Base-by-base conservation (phyloP, 805 yeast genomes). In the Naumovozyma castellii region DNA sequence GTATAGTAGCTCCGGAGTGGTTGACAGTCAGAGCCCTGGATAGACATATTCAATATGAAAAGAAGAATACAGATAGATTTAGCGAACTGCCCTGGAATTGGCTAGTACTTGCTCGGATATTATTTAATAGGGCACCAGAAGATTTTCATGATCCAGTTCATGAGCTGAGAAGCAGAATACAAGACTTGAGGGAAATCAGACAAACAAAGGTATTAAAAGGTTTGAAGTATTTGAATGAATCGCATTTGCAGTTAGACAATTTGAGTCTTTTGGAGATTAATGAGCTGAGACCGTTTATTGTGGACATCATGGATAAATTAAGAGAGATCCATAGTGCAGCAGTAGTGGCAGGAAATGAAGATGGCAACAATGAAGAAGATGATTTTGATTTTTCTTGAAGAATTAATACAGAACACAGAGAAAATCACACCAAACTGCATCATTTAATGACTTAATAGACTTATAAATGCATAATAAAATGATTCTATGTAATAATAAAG, bases 1-100 rank as follows among this genome's bases (percentile, higher is more conserved):
- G 79, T 45, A 77, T 92, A 2, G 78, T 85, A 6, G 80, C 87
- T 12, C 98, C 98, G 0, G 70, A 66, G 1, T 92, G 98, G 98
- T 68, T 92, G 8, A 72, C 71, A 8, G 60, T 73, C 35, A 65
- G 66, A 15, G 67, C 66, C 37, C 59, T 90, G 41, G 72, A 73
- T 39, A 68, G 66, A 4, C 67, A 71, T 33, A 76, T 82, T 49
- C 84, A 80, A 16, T 79, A 73, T 44, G 97, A 90, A 54, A 64
- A 75, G 27, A 65, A 67, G 4, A 57, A 72, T 40, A 69, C 76
- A 1, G 70, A 71, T 27, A 65, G 73, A 43, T 90, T 90, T 54
- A 73, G 85, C 40, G 62, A 68, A 5, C 61, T 90, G 37, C 97
- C 97, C 0, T 80, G 81, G 78, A 76, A 80, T 56, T 92, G 98